phyloP scores from a whole-genome alignment of 805 yeast genomes.

The Saccharomycopsis fibuligera region DNA sequence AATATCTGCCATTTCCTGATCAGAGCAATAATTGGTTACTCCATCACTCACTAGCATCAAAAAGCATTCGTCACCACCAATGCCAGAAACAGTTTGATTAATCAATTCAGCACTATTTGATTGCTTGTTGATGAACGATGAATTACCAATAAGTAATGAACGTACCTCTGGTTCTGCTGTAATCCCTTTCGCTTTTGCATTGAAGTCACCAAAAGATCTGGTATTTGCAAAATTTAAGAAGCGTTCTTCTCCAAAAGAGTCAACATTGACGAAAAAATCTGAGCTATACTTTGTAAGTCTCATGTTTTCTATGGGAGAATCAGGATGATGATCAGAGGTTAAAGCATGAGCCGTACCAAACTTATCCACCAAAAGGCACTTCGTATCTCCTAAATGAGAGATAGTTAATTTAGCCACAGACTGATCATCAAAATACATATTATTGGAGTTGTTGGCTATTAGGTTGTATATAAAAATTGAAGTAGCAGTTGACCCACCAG shows the following conservation, averaged over 20 bases:
- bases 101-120: slow-evolving; percentile 19
- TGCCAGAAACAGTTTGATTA: slow-evolving; percentile 25
- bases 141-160: slow-evolving; percentile 62
- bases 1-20: slow-evolving; percentile 88
- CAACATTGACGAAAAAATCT: slow-evolving; percentile 51
- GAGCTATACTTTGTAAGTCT: slow-evolving; percentile 61
- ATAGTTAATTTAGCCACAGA: slow-evolving; percentile 63
- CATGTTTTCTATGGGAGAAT: slow-evolving; percentile 68
- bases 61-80: slow-evolving; percentile 86
- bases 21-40: slow-evolving; percentile 69
- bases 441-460: slow-evolving; percentile 26
- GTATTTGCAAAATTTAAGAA: slow-evolving; percentile 82
- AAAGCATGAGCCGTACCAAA: slow-evolving; percentile 74
- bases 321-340: slow-evolving; percentile 81
- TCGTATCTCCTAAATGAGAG: slow-evolving; percentile 91
- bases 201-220: slow-evolving; percentile 84
- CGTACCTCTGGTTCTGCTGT: slow-evolving; percentile 88
- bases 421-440: slow-evolving; percentile 45
- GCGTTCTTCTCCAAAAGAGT: slow-evolving; percentile 89
- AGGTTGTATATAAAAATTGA: slow-evolving; percentile 51
- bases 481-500: slow-evolving; percentile 71
- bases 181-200: slow-evolving; percentile 77
- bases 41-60: slow-evolving; percentile 84
- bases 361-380: slow-evolving; percentile 77
- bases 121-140: slow-evolving; percentile 31